Evolutionary conservation across 2,329 filamentous ascomycete genomes (phyloP).

Genomic region (Fusarium sacchari): DNA sequence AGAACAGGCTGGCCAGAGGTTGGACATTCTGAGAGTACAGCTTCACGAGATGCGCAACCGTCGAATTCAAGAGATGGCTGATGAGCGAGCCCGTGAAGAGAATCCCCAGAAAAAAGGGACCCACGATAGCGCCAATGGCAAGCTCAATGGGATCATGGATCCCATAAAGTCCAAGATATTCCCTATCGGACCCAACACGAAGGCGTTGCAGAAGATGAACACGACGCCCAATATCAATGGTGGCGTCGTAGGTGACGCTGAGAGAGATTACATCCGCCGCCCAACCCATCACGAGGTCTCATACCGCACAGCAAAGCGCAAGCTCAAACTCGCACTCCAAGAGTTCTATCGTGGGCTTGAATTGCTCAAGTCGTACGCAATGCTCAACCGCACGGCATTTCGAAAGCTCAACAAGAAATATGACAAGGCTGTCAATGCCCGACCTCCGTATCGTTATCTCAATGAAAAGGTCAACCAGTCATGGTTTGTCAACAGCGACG

Average conservation of each 20-base stretch:
- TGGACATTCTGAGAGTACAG: constrained; percentile 79
- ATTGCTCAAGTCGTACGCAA: constrained; percentile 87
- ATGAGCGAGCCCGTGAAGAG: constrained; percentile 50
- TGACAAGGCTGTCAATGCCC: constrained; percentile 86
- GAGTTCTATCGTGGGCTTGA: constrained; percentile 95
- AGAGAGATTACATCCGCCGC: constrained; percentile 63
- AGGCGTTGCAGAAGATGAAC: constrained; percentile 65
- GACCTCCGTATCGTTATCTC: constrained; percentile 83
- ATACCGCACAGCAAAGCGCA: constrained; percentile 88
- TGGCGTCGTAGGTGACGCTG: constrained; percentile 44
- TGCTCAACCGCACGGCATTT: constrained; percentile 92
- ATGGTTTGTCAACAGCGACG: constrained; percentile 91
- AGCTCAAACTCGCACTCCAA: constrained; percentile 89
- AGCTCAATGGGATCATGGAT: constrained; percentile 56
- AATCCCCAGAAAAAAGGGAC: constrained; percentile 30
- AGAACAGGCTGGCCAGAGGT: constrained; percentile 78
- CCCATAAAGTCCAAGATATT: constrained; percentile 66
- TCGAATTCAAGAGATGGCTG: constrained; percentile 75
- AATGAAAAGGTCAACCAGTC: constrained; percentile 90
- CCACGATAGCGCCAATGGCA: constrained; percentile 41
- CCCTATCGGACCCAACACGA: constrained; percentile 68
- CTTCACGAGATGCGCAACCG: constrained; percentile 92
- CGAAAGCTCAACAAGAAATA: constrained; percentile 99
- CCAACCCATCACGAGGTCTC: constrained; percentile 69
- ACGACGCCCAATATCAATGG: constrained; percentile 57